Percentiles rank a stretch among this genome's conserved stretches.
Evolutionary conservation across 176 grass and related monocot species (phyloP).

Genomic region (Cenchrus fungigraminus): DNA sequence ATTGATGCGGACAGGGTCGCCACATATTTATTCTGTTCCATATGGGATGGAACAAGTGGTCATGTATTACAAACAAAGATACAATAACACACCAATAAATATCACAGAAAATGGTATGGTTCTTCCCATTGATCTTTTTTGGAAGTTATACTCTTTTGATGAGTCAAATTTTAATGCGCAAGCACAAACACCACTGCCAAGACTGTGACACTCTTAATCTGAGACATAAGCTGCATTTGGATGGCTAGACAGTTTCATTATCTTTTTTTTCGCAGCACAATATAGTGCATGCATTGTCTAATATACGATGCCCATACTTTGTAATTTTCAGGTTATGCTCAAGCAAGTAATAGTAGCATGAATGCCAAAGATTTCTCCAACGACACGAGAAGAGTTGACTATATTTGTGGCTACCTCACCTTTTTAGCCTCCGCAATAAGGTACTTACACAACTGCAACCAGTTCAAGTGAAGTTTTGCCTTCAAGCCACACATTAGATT

Average conservation of each 20-base stretch:
- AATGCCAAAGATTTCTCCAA: conserved; percentile 44
- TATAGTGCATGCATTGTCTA: background rate
- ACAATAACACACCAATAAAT: conserved; percentile 65
- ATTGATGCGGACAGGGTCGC: conserved; percentile 57
- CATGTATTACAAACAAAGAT: conserved; percentile 75
- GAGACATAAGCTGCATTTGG: background rate
- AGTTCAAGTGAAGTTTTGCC: background rate
- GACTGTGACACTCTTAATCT: background rate
- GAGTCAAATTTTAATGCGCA: background rate
- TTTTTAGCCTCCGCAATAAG: conserved; percentile 58
- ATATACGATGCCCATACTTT: background rate
- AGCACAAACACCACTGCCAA: background rate
- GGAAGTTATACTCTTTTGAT: background rate
- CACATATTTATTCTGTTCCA: conserved; percentile 46
- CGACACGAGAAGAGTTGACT: conserved; percentile 51
- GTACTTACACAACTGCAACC: conserved; percentile 20
- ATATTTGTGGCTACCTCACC: conserved; percentile 39
- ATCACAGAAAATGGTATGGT: conserved; percentile 77
- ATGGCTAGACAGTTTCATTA: background rate
- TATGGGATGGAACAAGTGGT: conserved; percentile 59
- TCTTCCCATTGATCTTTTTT: background rate
- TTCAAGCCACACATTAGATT: no score
- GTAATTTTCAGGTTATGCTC: conserved; percentile 52
- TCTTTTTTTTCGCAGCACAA: background rate
- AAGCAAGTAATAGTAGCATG: conserved; percentile 52